Percentiles rank a stretch among this genome's conserved stretches.
Conservation (phyloP, 1,284 basidiomycete genomes). For the Papiliotrema terrestris region DNA sequence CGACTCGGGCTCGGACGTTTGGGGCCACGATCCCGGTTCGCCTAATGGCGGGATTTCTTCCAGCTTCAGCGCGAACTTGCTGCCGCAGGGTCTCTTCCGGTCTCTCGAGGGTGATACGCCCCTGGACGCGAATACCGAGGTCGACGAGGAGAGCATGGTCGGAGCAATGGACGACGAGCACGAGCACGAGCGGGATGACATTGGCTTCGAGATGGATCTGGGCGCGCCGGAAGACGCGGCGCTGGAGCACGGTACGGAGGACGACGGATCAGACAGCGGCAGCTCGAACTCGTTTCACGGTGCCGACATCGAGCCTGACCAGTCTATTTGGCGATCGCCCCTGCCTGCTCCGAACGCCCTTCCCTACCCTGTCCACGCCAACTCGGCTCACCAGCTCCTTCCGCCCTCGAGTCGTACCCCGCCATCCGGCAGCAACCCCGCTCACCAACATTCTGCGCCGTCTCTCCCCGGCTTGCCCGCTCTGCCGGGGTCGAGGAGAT, state of each 20-base stretch:
- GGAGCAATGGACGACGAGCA: not conserved
- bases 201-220: not conserved
- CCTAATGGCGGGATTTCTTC: constrained; percentile 45
- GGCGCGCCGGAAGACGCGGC: not conserved
- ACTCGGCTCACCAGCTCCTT: not conserved
- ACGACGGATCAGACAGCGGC: not conserved
- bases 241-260: not conserved
- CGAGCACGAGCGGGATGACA: not conserved
- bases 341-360: not conserved
- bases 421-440: not conserved
- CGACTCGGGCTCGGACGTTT: constrained; percentile 30
- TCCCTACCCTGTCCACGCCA: not conserved
- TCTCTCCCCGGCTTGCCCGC: constrained; percentile 4
- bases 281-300: constrained; percentile 1
- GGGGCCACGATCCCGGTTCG: constrained; percentile 44
- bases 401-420: not conserved
- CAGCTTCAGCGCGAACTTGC: constrained; percentile 46
- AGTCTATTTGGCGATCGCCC: constrained; percentile 3
- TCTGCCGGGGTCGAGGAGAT: constrained; percentile 16
- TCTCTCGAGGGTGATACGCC: constrained; percentile 48
- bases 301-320: not conserved
- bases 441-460: not conserved
- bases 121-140: constrained; percentile 16
- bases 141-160: not conserved
- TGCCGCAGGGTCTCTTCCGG: constrained; percentile 48